A percentile compares a stretch with the other conserved stretches of the same genome.
Conservation (phyloP, 257 asterid species). For the Solanum dulcamara region DNA sequence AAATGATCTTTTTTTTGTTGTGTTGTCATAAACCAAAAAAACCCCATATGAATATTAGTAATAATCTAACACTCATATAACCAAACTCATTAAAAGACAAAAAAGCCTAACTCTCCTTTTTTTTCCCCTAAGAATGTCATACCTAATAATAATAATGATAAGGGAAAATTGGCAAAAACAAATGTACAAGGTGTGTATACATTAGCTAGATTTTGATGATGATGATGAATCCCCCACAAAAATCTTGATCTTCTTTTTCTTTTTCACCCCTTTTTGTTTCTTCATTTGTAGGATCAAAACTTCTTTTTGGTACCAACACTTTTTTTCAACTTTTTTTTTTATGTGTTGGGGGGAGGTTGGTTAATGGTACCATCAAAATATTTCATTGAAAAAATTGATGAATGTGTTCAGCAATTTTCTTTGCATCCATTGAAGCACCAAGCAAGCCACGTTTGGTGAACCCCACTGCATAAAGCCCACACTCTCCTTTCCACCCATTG, state of each 20-base stretch:
- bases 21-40: not conserved
- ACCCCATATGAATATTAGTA: not conserved
- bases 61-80: not conserved
- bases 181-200: constrained; percentile 6
- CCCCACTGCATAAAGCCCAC: constrained; percentile 89
- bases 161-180: not conserved
- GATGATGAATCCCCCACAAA: constrained; percentile 6
- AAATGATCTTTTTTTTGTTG: not conserved
- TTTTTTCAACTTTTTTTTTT: not conserved
- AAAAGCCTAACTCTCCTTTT: not conserved
- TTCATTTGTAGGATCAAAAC: not conserved
- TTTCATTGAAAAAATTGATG: not conserved
- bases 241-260: not conserved
- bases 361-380: not conserved
- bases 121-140: not conserved
- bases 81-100: not conserved
- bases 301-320: constrained; percentile 1
- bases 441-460: constrained; percentile 97
- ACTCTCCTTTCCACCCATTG: constrained; percentile 89
- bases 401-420: constrained; percentile 63
- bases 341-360: not conserved
- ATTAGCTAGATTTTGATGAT: constrained; percentile 1
- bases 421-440: constrained; percentile 92
- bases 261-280: not conserved
- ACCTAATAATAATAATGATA: constrained; percentile 8